Evolutionary conservation across 2,329 filamentous ascomycete species (phyloP).

Genomic region (Didymella lethalis): DNA sequence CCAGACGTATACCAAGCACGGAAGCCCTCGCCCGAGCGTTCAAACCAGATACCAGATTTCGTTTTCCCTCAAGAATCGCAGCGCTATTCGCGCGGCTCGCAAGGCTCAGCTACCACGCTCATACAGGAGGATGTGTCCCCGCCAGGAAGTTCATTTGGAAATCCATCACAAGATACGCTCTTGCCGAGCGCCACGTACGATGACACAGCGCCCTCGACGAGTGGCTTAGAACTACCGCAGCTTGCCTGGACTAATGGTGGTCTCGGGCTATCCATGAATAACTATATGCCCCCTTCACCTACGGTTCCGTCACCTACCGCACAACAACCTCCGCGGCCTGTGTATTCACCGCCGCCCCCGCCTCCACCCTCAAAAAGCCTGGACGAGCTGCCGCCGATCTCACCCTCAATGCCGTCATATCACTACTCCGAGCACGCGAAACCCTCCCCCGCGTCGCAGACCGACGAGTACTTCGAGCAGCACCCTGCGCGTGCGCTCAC

Average conservation of each 20-base stretch:
- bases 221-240: constrained; percentile 46
- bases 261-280: constrained; percentile 56
- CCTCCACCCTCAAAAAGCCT: constrained; percentile 28
- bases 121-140: constrained; percentile 45
- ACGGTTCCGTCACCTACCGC: constrained; percentile 36
- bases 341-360: constrained; percentile 59
- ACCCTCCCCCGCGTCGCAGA: constrained; percentile 17
- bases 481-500: constrained; percentile 36
- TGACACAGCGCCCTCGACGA: constrained; percentile 34
- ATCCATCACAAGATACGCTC: constrained; percentile 40
- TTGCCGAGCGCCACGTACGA: constrained; percentile 49
- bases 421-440: constrained; percentile 9
- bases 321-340: constrained; percentile 52
- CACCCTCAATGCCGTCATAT: constrained; percentile 16
- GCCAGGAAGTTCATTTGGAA: constrained; percentile 44
- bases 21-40: constrained; percentile 29
- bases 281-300: constrained; percentile 34
- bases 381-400: constrained; percentile 22
- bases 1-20: constrained; percentile 18
- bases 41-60: constrained; percentile 47
- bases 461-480: constrained; percentile 32
- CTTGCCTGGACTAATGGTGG: constrained; percentile 49
- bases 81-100: constrained; percentile 47
- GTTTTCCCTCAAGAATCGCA: constrained; percentile 47
- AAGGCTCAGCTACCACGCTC: constrained; percentile 42